These are phyloP conservation scores for Macrophomina tecta DNA, from an alignment of 2,329 filamentous ascomycete genomes.

Conservation along the genomic window DNA sequence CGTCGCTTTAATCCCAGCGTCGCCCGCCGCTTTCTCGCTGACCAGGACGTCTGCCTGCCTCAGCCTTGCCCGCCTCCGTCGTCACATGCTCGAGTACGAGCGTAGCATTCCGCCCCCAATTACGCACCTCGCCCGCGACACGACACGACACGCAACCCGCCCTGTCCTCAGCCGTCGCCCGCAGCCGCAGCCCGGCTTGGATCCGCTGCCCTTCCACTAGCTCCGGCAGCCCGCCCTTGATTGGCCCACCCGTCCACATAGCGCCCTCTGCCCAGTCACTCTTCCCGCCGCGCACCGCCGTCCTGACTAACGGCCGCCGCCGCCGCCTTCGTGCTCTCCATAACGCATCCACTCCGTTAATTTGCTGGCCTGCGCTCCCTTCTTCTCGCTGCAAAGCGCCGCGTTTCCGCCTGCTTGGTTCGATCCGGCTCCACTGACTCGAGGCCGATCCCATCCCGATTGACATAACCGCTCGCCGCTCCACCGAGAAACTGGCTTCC, in stretches of 20 bases:
- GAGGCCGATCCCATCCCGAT: slow-evolving; percentile 28
- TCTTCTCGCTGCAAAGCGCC: slow-evolving; percentile 10
- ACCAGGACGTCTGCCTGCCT: too few species aligned
- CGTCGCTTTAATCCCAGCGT: background rate
- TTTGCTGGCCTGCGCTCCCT: slow-evolving; percentile 17
- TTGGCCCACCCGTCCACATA: background rate
- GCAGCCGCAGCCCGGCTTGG: background rate
- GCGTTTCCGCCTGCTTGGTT: slow-evolving; percentile 27
- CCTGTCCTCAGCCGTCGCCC: background rate
- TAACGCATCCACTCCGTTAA: slow-evolving; percentile 16
- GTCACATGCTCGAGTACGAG: background rate
- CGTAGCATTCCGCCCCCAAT: background rate
- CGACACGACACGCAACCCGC: background rate
- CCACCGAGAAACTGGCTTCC: slow-evolving; percentile 28
- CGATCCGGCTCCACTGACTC: slow-evolving; percentile 29
- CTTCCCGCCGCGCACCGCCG: slow-evolving; percentile 12
- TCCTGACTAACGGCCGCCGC: slow-evolving; percentile 13
- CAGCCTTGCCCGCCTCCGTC: background rate
- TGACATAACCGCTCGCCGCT: slow-evolving; percentile 27
- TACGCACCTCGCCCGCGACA: background rate
- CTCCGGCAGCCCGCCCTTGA: background rate
- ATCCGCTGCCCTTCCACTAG: too few species aligned
- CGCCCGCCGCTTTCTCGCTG: background rate
- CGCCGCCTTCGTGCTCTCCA: slow-evolving; percentile 7
- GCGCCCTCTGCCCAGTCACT: slow-evolving; percentile 17